Evolutionary conservation across 371 early-diverging fungal species (phyloP), one percentile per base, ranked within the genome.

Genomic region (Mucor velutinosus): DNA sequence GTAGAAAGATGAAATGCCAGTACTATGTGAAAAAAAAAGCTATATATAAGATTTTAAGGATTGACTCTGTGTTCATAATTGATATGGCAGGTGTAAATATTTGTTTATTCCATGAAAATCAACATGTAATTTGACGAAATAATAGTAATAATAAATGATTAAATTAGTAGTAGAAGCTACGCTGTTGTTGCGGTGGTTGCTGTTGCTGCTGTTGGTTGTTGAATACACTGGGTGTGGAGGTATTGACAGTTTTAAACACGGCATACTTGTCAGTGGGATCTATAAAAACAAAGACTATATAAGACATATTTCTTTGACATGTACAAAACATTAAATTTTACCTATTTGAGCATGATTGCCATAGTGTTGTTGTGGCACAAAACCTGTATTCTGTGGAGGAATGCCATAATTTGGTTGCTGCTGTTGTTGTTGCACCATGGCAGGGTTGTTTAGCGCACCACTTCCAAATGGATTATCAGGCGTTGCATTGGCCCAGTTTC

Each of bases 391-490:
- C 58, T 72, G 69, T 49, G 74, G 41, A 66, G 67, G 25, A 37
- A 72, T n/a, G 39, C 29, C 64, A 58, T 75, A 23, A 61, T 53
- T 62, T 19, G 41, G 49, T 55, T 33, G 49, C 56, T 74, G 74
- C 23, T 65, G 73, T 7, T 43, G 60, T 29, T 39, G 65, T 35
- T 61, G 55, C 58, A 63, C 47, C 59, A 58, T 30, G 19, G 45
- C 21, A 23, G 56, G n/a, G 21, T 32, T 62, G 25, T 25, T 25
- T 3, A 25, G 21, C 8, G 51, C 51, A 51, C 51, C 51, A 33
- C 51, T 53, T 39, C 82, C 82, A 62, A 82, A 82, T 49, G 82
- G 82, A 65, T 82, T 82, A 67, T 79, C 79, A 19, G 83, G 83
- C 35, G 83, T 82, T 29, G 83, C 75, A 60, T 66, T 69, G 10